A percentile compares a stretch with the other conserved stretches of the same genome.
phyloP scores from a whole-genome alignment of 441 rosid species.

The Cnidoscolus chayamansa region DNA sequence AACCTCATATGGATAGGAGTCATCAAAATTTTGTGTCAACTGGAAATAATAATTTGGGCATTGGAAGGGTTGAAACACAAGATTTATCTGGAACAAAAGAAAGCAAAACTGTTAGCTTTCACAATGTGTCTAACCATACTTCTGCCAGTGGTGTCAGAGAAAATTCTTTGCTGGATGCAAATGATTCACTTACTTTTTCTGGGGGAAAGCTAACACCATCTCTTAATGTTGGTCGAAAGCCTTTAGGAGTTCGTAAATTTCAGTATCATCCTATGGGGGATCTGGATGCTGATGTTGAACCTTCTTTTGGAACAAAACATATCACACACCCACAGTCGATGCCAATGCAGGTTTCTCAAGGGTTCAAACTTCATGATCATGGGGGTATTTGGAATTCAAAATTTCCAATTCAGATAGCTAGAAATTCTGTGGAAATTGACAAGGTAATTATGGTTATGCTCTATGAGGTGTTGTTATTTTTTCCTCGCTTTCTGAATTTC shows the following conservation, averaged over 20 bases:
- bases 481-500: neutral
- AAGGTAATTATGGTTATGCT: conserved; percentile 38
- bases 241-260: conserved; percentile 59
- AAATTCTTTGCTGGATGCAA: conserved; percentile 44
- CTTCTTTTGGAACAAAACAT: conserved; percentile 38
- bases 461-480: neutral
- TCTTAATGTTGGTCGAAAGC: conserved; percentile 37
- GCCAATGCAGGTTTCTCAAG: conserved; percentile 42
- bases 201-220: conserved; percentile 51
- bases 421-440: conserved; percentile 38
- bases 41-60: conserved; percentile 36
- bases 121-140: conserved; percentile 30
- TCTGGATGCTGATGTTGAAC: conserved; percentile 49
- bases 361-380: conserved; percentile 34
- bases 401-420: conserved; percentile 37
- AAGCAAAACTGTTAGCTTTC: conserved; percentile 38
- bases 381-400: conserved; percentile 43
- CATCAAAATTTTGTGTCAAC: conserved; percentile 44
- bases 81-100: conserved; percentile 37
- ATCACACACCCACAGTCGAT: conserved; percentile 34
- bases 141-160: conserved; percentile 37
- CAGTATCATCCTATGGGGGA: conserved; percentile 91
- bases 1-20: conserved; percentile 35
- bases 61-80: conserved; percentile 29
- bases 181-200: conserved; percentile 37